Evolutionary conservation across 2,329 filamentous ascomycete genomes (phyloP), one percentile per base, ranked within the genome.

Genomic region (Talaromyces sp.): DNA sequence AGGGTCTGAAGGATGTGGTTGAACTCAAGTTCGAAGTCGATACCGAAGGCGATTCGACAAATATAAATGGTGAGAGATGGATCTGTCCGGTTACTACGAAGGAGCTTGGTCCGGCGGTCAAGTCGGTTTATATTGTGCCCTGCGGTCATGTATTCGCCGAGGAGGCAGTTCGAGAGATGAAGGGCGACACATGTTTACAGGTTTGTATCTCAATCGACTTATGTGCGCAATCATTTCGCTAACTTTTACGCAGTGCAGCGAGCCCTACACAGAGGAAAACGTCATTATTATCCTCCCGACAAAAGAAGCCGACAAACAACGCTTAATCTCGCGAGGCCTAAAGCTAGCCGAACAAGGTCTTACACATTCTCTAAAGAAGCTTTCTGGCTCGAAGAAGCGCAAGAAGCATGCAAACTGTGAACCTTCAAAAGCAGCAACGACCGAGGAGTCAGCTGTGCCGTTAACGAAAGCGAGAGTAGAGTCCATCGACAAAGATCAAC

Each of bases 101-200:
- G 73, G 88, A 90, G 73, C 78, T 99, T 25, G 95, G 95, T 0
- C 87, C 92, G 0, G 82, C 83, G 5, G 87, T 88, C 16, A 93
- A 89, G 75, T 84, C 92, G 0, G 91, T 96, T 1, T 99, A 98
- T 70, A 71, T 99, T 2, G 91, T 98, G 4, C 95, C 95, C 0
- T 99, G 95, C 71, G 96, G 95, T 0, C 96, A 99, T 80, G 93
- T 91, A 0, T 98, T 98, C 76, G 88, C 91, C 0, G 92, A 96
- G 65, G 86, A 87, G 60, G 92, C 92, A 7, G 88, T 98, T 67
- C 90, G 88, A 68, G 90, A 95, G 76, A 86, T 96, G n/a, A 81
- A 82, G 25, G 83, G 79, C 2, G 88, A 90, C 66, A 81, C 79
- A 66, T 88, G 86, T 68, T 72, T 86, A 65, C 78, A 83, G 76